These are phyloP conservation scores for Globisporangium perplexum DNA, from an alignment of 352 stramenopile species.

Conservation along the genomic window DNA sequence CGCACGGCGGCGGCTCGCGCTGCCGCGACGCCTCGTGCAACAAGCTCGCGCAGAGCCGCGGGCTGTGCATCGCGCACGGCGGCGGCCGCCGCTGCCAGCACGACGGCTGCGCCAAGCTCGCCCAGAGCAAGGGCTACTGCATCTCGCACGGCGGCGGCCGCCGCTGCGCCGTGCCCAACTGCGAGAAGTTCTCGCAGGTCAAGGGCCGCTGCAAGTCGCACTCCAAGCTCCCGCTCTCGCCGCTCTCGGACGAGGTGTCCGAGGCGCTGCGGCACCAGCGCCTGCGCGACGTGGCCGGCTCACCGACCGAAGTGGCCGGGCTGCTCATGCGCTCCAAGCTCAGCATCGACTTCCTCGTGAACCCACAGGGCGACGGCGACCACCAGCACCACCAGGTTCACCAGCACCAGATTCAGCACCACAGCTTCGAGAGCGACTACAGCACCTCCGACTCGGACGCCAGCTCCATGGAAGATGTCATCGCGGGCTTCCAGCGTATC, in stretches of 20 bases:
- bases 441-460: slow-evolving; percentile 10
- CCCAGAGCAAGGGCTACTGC: slow-evolving; percentile 77
- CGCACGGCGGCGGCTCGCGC: slow-evolving; percentile 74
- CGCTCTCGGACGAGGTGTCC: slow-evolving; percentile 14
- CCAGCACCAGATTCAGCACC: not conserved
- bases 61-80: slow-evolving; percentile 80
- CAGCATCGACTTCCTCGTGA: slow-evolving; percentile 57
- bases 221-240: slow-evolving; percentile 50
- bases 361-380: slow-evolving; percentile 13
- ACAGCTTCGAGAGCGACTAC: slow-evolving; percentile 7
- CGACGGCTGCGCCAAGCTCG: slow-evolving; percentile 64
- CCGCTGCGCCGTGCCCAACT: slow-evolving; percentile 64
- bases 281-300: slow-evolving; percentile 16
- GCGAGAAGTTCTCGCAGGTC: slow-evolving; percentile 87
- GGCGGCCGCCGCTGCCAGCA: slow-evolving; percentile 71
- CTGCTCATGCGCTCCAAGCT: slow-evolving; percentile 34
- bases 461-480: slow-evolving; percentile 12
- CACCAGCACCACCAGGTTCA: not conserved
- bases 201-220: slow-evolving; percentile 84
- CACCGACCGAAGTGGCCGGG: slow-evolving; percentile 18
- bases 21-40: slow-evolving; percentile 72
- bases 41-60: slow-evolving; percentile 82
- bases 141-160: slow-evolving; percentile 77
- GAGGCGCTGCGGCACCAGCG: slow-evolving; percentile 16
- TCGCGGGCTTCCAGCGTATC: slow-evolving; percentile 12